These are phyloP conservation scores for Leishmania tropica DNA, from an alignment of 208 protist genomes.

Conservation along the genomic window DNA sequence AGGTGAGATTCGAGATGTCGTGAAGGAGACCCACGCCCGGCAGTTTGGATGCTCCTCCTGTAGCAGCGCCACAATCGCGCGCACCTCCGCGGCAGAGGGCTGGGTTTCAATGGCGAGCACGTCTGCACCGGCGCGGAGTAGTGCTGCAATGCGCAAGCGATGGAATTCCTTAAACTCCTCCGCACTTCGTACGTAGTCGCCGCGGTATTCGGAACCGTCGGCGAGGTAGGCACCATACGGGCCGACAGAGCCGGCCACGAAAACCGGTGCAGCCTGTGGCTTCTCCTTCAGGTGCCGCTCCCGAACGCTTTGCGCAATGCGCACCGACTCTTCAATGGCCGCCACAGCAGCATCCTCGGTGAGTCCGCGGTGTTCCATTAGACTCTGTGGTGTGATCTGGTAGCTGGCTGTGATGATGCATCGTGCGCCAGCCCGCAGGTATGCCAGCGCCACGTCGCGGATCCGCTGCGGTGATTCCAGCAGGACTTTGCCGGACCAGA, in stretches of 20 bases:
- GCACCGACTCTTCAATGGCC: conserved; percentile 42
- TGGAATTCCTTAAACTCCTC: conserved; percentile 58
- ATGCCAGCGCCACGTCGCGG: conserved; percentile 36
- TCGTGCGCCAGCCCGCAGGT: conserved; percentile 44
- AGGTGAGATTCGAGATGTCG: conserved; percentile 19
- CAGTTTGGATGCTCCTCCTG: conserved; percentile 47
- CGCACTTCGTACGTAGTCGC: conserved; percentile 38
- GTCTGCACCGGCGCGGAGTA: conserved; percentile 53
- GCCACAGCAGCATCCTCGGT: conserved; percentile 31
- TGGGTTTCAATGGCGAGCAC: conserved; percentile 74
- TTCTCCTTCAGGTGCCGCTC: conserved; percentile 12
- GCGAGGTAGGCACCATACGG: conserved; percentile 68
- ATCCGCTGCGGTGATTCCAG: conserved; percentile 44
- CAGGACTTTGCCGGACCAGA: conserved; percentile 69
- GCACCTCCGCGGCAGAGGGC: conserved; percentile 46
- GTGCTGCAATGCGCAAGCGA: conserved; percentile 44
- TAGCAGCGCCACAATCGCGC: conserved; percentile 49
- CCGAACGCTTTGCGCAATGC: conserved; percentile 37
- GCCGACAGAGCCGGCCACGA: conserved; percentile 64
- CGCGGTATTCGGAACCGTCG: conserved; percentile 68
- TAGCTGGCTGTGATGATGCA: conserved; percentile 75
- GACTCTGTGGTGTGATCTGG: conserved; percentile 48
- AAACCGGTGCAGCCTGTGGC: conserved; percentile 26
- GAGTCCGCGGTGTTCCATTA: conserved; percentile 45
- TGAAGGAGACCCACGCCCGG: conserved; percentile 59